Percentiles rank a stretch among this genome's conserved stretches.
phyloP scores from a whole-genome alignment of 305 asterid species.

The Fraxinus platypoda region DNA sequence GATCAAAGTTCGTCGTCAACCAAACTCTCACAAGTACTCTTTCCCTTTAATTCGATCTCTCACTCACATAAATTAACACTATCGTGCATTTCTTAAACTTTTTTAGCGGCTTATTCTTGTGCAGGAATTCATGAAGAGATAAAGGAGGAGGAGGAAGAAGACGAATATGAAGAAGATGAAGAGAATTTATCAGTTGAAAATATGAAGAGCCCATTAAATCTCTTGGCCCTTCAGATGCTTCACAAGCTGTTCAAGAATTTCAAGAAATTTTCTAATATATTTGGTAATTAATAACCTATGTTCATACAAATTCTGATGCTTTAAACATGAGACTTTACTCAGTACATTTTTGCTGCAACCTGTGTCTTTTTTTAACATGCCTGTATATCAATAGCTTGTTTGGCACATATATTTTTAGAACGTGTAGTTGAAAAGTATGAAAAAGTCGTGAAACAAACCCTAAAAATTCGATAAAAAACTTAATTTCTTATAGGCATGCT shows the following conservation, averaged over 20 bases:
- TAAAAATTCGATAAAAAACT: too few relatives aligned
- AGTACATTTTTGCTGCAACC: too few relatives aligned
- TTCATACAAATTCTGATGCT: background rate
- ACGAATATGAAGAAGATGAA: conserved; percentile 39
- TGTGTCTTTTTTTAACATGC: too few relatives aligned
- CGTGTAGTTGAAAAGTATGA: too few relatives aligned
- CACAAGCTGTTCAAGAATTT: conserved; percentile 69
- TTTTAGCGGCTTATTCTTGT: conserved; percentile 17
- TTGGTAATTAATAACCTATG: conserved; percentile 39
- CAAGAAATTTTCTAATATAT: conserved; percentile 65
- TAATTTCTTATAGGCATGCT: background rate
- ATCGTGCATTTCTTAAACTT: background rate
- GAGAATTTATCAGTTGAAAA: conserved; percentile 23
- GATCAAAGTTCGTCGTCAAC: conserved; percentile 37
- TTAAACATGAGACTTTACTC: too few relatives aligned
- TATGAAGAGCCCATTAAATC: conserved; percentile 46
- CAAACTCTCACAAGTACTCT: conserved; percentile 44
- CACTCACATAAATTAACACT: background rate
- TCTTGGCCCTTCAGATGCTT: conserved; percentile 46
- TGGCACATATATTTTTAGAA: too few relatives aligned
- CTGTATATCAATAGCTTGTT: background rate
- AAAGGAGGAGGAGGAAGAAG: conserved; percentile 38
- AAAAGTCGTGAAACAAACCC: too few relatives aligned
- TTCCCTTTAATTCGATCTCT: conserved; percentile 11
- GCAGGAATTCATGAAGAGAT: conserved; percentile 39